These are phyloP conservation scores for Aurantiochytrium sp. DNA, from an alignment of 108 stramenopile species.

Conservation along the genomic window DNA sequence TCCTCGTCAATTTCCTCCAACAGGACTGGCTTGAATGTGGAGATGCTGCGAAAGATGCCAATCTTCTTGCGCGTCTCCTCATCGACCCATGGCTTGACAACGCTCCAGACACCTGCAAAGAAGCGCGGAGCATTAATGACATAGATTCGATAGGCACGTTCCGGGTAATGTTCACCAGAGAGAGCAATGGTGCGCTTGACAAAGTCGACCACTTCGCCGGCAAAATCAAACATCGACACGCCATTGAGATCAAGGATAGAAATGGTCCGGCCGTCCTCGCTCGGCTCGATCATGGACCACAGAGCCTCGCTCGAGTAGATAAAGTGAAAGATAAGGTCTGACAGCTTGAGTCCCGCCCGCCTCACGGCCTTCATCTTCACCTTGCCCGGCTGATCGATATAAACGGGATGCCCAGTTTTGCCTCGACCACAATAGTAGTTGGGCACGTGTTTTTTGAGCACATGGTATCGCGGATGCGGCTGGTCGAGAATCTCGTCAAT, in stretches of 20 bases:
- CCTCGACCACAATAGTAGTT: slow-evolving; percentile 62
- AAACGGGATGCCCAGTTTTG: slow-evolving; percentile 50
- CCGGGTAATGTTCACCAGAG: slow-evolving; percentile 63
- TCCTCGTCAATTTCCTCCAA: slow-evolving; percentile 9
- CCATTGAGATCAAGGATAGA: slow-evolving; percentile 65
- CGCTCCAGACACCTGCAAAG: not conserved
- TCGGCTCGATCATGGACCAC: slow-evolving; percentile 58
- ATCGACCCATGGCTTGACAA: not conserved
- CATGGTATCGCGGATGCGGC: slow-evolving; percentile 51
- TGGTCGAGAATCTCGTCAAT: slow-evolving; percentile 54
- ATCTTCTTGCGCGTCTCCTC: slow-evolving; percentile 15
- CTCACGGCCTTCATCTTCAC: slow-evolving; percentile 54
- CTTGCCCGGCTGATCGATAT: slow-evolving; percentile 60
- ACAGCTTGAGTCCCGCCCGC: slow-evolving; percentile 42
- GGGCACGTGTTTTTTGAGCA: slow-evolving; percentile 59
- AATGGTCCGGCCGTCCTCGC: slow-evolving; percentile 52
- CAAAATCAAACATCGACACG: slow-evolving; percentile 63
- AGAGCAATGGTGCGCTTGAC: slow-evolving; percentile 51
- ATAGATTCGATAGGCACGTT: slow-evolving; percentile 54
- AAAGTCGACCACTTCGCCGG: slow-evolving; percentile 62
- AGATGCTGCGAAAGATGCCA: not conserved
- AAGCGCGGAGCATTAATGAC: slow-evolving; percentile 53
- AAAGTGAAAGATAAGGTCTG: slow-evolving; percentile 57
- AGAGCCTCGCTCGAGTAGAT: slow-evolving; percentile 62
- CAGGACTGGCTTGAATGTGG: not conserved